Percentiles rank a stretch among this genome's conserved stretches.
Evolutionary conservation across 176 grass and related monocot genomes (phyloP).

Genomic region (Poa pratensis): DNA sequence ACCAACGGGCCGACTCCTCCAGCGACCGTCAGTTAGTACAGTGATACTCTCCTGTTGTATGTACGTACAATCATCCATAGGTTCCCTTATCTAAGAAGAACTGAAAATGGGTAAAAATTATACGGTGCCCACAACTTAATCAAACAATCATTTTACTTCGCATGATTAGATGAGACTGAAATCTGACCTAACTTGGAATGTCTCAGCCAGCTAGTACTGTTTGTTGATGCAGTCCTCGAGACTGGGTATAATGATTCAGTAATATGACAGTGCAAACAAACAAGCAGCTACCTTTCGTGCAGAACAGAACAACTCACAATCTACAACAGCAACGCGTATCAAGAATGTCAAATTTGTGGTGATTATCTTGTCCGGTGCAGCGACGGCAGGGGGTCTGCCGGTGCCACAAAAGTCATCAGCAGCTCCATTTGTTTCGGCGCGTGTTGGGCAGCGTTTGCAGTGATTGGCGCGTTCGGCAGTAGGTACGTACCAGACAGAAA

Average conservation of each 20-base stretch:
- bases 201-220: no score
- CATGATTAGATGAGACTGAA: neutral
- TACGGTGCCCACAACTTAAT: neutral
- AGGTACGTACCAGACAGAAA: conserved; percentile 35
- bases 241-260: no score
- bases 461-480: conserved; percentile 50
- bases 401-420: conserved; percentile 31
- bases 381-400: neutral
- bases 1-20: neutral
- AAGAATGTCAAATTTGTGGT: conserved; percentile 42
- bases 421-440: conserved; percentile 45
- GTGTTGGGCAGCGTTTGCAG: conserved; percentile 35
- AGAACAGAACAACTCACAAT: neutral
- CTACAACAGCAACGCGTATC: neutral
- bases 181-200: no score
- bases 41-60: neutral
- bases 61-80: neutral
- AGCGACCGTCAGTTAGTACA: neutral
- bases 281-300: neutral
- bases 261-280: no score
- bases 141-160: neutral
- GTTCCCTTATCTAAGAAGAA: neutral
- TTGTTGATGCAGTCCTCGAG: no score
- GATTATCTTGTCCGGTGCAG: conserved; percentile 11
- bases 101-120: neutral